phyloP scores from a whole-genome alignment of 345 rosid species.

The Anacardium occidentale region DNA sequence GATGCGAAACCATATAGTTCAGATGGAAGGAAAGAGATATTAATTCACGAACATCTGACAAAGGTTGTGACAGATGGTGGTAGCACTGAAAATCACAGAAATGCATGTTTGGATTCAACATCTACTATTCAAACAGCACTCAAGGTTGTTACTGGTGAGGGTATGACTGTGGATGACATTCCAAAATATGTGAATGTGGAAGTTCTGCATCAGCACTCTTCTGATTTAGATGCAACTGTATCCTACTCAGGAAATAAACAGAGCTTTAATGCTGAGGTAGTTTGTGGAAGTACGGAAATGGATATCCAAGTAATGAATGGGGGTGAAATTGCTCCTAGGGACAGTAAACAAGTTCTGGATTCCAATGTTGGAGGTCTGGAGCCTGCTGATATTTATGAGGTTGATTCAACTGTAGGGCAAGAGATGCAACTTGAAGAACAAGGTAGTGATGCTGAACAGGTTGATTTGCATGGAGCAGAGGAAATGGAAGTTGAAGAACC shows the following conservation, averaged over 20 bases:
- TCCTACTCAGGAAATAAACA: constrained; percentile 13
- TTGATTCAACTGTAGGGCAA: constrained; percentile 17
- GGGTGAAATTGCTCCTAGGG: constrained; percentile 10
- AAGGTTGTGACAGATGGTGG: constrained; percentile 12
- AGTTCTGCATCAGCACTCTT: neutral
- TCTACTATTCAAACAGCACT: constrained; percentile 6
- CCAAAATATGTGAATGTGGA: neutral
- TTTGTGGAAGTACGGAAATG: neutral
- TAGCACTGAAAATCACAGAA: constrained; percentile 13
- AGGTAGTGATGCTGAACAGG: constrained; percentile 30
- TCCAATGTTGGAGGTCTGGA: constrained; percentile 1
- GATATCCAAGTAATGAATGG: constrained; percentile 3
- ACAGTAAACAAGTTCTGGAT: constrained; percentile 7
- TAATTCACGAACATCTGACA: constrained; percentile 18
- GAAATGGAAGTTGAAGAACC: constrained; percentile 46
- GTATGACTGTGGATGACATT: constrained; percentile 8
- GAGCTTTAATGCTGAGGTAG: constrained; percentile 9
- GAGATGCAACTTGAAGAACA: constrained; percentile 28
- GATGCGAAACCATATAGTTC: constrained; percentile 18
- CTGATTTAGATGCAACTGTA: constrained; percentile 11
- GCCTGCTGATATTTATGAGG: constrained; percentile 10
- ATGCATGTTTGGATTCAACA: constrained; percentile 12
- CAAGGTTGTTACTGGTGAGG: constrained; percentile 17
- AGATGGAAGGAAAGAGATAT: constrained; percentile 17
- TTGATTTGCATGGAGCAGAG: constrained; percentile 28